These are phyloP conservation scores for Trichoderma afroharzianum DNA, from an alignment of 2,329 filamentous ascomycete genomes.

Conservation along the genomic window DNA sequence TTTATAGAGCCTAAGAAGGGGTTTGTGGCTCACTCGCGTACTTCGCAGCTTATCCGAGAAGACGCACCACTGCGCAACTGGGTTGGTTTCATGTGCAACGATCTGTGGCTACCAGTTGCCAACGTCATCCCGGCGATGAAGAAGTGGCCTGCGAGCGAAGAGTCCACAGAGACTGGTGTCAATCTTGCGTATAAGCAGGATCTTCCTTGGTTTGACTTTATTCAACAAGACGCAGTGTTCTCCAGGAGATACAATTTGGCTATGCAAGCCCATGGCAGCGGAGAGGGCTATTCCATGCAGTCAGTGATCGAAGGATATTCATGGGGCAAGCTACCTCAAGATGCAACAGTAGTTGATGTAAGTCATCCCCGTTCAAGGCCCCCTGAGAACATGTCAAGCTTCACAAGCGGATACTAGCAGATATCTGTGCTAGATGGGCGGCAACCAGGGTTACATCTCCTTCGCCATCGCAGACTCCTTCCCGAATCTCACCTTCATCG, in stretches of 20 bases:
- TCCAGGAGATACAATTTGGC: conserved; percentile 30
- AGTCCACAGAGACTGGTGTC: conserved; percentile 33
- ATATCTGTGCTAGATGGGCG: conserved; percentile 5
- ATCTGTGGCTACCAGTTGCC: conserved; percentile 29
- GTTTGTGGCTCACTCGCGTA: conserved; percentile 37
- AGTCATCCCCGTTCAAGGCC: not conserved
- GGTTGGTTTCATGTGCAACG: conserved; percentile 29
- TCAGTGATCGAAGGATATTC: conserved; percentile 12
- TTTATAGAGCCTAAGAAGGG: conserved; percentile 37
- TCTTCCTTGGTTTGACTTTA: conserved; percentile 27
- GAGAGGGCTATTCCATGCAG: conserved; percentile 22
- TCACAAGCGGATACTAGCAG: not conserved
- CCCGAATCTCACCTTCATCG: conserved; percentile 15
- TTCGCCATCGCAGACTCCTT: conserved; percentile 16
- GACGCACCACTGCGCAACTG: conserved; percentile 28
- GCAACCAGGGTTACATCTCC: conserved; percentile 19
- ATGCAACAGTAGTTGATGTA: conserved; percentile 15
- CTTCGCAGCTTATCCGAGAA: conserved; percentile 29
- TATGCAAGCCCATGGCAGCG: conserved; percentile 28
- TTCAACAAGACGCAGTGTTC: conserved; percentile 25
- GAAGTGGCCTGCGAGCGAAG: conserved; percentile 33
- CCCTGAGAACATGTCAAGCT: not conserved
- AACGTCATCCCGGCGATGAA: conserved; percentile 32
- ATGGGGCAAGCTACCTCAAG: conserved; percentile 5
- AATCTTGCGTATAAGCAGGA: conserved; percentile 26